Base-by-base conservation (phyloP, 441 rosid species). In the Populus hybrid region DNA sequence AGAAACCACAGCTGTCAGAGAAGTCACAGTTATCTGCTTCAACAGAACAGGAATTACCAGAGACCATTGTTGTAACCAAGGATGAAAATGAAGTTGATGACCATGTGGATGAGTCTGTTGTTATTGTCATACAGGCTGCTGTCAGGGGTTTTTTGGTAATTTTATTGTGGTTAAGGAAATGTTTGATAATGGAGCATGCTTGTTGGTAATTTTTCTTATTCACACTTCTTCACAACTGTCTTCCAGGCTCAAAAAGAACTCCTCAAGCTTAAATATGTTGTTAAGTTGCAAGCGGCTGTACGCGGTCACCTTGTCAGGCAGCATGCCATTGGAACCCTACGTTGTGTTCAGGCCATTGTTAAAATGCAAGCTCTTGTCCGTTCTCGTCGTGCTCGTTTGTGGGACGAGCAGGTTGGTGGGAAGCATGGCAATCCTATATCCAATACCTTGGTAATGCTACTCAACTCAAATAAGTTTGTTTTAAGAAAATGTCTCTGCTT, bases 311-410 rank as follows among this genome's bases (percentile, higher is more conserved):
- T 96, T 86, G 98, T 94, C 72, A 87, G 99, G 79, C 94, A 74
- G 78, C 96, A 88, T 79, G 99, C 98, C 73, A 80, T 85, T 85
- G 99, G 96, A 74, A 85, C 98, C 67, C 87, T 96, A 70, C 86
- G 91, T 38, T 96, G 98, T 65, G 85, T 92, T 73, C 99, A 91
- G 75, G 97, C 97, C 72, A 91, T 94, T 83, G 81, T 91, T 80
- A 96, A 96, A 85, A 90, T 96, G 94, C 99, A 96, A 83, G 78
- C 85, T 18, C 86, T 96, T 70, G 93, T 96, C 24, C 98, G 98
- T 79, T 91, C 94, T 75, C 90, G 75, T 76, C 87, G 36, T 81
- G 82, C 87, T 79, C 89, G 84, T 66, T 77, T 78, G 76, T 86
- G 86, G 53, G 67, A 35, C 0, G 84, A 85, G 80, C 80, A 74